Evolutionary conservation across 129 eudicot genomes (phyloP), one percentile per base, ranked within the genome.

Genomic region (Artemisia annua): DNA sequence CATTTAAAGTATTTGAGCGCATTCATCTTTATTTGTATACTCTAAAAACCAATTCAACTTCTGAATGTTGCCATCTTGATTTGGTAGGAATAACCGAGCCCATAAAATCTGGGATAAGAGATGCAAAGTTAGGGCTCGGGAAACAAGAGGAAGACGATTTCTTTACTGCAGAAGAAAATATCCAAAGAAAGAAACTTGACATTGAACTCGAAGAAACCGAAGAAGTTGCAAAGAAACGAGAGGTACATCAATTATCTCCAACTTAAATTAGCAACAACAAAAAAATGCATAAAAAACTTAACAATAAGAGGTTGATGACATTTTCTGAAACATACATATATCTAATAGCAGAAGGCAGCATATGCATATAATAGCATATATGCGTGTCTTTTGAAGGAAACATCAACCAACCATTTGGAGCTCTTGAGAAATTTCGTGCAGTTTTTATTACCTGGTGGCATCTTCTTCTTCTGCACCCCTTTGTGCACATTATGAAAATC

Each of bases 361-460:
- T 86, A 85, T 88, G 46, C 46, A 39, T 39, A 39, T 39, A 39
- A 39, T 72, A 19, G 82, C 92, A 75, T 91, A 81, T 88, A 86
- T 92, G 97, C 76, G 63, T 85, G 94, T 85, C 90, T 85, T 92
- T 91, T 91, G 91, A 91, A 69, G 96, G 95, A 85, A 83, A 81
- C 87, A 84, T 83, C 96, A 83, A 84, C 87, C 83, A 39, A 39
- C 46, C 46, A 39, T 82, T 83, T 76, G 93, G 91, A 86, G 92
- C 46, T 39, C 76, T 85, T 87, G 95, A 88, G 95, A 86, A 62
- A 83, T 88, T 88, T 91, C 85, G 77, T 88, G 87, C 95, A 85
- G 92, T 93, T 94, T 88, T 87, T 90, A 88, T 88, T 95, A 86
- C 88, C 97, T 88, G 99, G 97, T 90, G 97, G 97, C 62, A 28